phyloP scores from a whole-genome alignment of 768 basidiomycete genomes.

The Chlorophyllum brunneum region DNA sequence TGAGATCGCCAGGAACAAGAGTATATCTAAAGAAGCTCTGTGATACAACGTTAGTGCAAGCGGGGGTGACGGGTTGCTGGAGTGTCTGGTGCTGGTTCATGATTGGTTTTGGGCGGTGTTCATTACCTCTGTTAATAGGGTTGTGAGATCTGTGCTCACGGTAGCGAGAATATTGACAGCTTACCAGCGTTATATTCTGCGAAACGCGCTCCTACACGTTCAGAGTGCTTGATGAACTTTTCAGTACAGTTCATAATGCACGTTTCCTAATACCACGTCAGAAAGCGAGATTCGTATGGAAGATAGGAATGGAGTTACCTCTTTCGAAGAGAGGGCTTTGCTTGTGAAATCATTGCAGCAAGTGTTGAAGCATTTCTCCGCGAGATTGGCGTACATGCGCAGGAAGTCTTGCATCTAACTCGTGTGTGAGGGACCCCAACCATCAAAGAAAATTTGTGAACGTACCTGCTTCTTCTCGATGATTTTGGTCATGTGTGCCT shows the following conservation, averaged over 20 bases:
- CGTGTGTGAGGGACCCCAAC: conserved; percentile 1
- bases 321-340: conserved; percentile 90
- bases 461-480: conserved; percentile 96
- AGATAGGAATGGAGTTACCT: conserved; percentile 45
- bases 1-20: neutral
- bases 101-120: conserved; percentile 32
- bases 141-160: neutral
- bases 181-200: conserved; percentile 89
- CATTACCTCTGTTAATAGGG: conserved; percentile 32
- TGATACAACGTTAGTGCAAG: neutral
- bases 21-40: neutral
- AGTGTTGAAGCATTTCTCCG: conserved; percentile 92
- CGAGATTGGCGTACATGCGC: conserved; percentile 89
- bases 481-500: conserved; percentile 92
- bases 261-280: conserved; percentile 52
- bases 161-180: conserved; percentile 24
- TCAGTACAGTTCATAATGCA: conserved; percentile 94
- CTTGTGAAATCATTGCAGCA: conserved; percentile 97
- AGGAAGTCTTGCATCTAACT: conserved; percentile 97
- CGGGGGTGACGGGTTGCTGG: neutral
- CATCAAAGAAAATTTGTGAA: neutral
- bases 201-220: conserved; percentile 88
- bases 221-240: conserved; percentile 97
- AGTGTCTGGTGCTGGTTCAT: conserved; percentile 16
- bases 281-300: neutral